Evolutionary conservation across 2,329 filamentous ascomycete species (phyloP), one percentile per base, ranked within the genome.

Genomic region (Penicillium sp.): DNA sequence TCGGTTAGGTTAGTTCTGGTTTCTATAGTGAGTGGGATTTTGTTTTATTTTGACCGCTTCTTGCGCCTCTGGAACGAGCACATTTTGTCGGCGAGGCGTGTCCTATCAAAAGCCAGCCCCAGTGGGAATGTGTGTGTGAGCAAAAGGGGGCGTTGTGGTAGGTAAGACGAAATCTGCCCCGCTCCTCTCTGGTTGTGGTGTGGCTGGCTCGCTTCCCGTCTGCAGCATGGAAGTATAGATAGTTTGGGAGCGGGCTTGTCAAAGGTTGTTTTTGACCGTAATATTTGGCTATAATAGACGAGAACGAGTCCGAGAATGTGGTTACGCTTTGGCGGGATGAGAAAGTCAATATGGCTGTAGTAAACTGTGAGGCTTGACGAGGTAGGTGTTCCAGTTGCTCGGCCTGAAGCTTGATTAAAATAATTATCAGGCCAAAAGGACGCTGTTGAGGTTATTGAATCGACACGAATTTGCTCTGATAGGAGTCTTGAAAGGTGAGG

Each of bases 151-250:
- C 35, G 45, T 22, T 51, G 8, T 37, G 28, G 28, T 52, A 37
- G 43, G 26, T 30, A 45, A 53, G 30, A 53, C 46, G 16, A 49
- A 49, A 46, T 33, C 26, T 22, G 63, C 61, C 63, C 61, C 65
- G 64, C 64, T 58, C 45, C 37, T 49, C 6, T 49, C 42, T 43
- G 45, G 38, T 49, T 25, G 28, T 42, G 16, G 46, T 49, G n/a
- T 46, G 43, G 37, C 4, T 45, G 10, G 40, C 26, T 46, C 19
- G 22, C 37, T 43, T 37, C 26, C 43, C 43, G 8, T 7, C 19
- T 35, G 19, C 13, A 28, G 51, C 33, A 38, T 37, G 22, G 33
- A 40, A 28, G 30, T 26, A 26, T n/a, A 16, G 33, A 35, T 28
- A 43, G 35, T 13, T 28, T 10, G 19, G 43, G 49, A 57, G 52